Conservation (phyloP, 768 basidiomycete species). For the Myochromella boudieri region DNA sequence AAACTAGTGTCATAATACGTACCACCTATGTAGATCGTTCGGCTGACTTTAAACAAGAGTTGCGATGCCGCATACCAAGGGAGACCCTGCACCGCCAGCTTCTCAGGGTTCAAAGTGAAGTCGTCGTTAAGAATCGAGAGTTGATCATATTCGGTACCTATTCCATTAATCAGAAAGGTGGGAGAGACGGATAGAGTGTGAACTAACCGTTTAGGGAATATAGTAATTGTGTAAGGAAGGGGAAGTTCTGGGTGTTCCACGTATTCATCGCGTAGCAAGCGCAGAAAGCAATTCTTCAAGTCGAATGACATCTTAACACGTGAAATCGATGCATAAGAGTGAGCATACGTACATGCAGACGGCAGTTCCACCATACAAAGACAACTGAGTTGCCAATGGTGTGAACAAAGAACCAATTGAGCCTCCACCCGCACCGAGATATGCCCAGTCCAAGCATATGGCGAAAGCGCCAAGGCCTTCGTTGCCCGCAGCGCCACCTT, state of each 20-base stretch:
- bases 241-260: slow-evolving; percentile 3
- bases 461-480: slow-evolving; percentile 56
- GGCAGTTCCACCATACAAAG: slow-evolving; percentile 39
- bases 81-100: slow-evolving; percentile 38
- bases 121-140: slow-evolving; percentile 46
- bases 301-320: no score
- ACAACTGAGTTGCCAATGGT: slow-evolving; percentile 47
- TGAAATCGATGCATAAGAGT: no score
- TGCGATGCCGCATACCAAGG: slow-evolving; percentile 45
- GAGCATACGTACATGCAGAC: slow-evolving; percentile 37
- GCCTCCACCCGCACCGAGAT: slow-evolving; percentile 34
- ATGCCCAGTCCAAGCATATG: slow-evolving; percentile 56
- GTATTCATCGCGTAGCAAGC: slow-evolving; percentile 1
- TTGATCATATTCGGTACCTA: slow-evolving; percentile 50
- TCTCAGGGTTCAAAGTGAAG: slow-evolving; percentile 45
- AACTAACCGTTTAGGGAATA: slow-evolving; percentile 23
- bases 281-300: neutral
- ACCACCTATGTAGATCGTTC: slow-evolving; percentile 40
- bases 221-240: slow-evolving; percentile 13
- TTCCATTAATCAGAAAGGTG: no score
- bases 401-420: slow-evolving; percentile 38
- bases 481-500: slow-evolving; percentile 47
- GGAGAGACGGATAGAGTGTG: neutral
- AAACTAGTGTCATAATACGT: neutral
- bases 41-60: slow-evolving; percentile 35